Conservation (phyloP, 257 asterid species). For the Penstemon newberryi region DNA sequence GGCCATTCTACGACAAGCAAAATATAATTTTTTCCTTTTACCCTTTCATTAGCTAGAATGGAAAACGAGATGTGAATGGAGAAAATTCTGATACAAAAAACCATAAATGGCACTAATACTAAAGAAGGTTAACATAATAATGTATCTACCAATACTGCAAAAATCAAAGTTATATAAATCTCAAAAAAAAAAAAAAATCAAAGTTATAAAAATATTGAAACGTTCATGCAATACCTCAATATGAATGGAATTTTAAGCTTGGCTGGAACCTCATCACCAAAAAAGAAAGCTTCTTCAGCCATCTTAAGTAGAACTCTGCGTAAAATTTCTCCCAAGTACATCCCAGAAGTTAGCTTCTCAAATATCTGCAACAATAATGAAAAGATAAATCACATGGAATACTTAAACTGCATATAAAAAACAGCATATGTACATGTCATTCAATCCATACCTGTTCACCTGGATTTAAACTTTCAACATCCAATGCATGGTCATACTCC, state of each 20-base stretch:
- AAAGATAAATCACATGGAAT: background rate
- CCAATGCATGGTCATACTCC: conserved; percentile 67
- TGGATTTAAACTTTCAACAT: conserved; percentile 78
- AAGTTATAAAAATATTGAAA: background rate
- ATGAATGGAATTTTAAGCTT: conserved; percentile 61
- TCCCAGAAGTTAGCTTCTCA: conserved; percentile 88
- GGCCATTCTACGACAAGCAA: too few species aligned
- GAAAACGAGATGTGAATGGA: too few species aligned
- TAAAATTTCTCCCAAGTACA: conserved; percentile 89
- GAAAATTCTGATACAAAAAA: too few species aligned
- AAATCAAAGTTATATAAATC: too few species aligned
- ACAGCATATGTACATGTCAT: conserved; percentile 3
- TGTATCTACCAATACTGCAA: background rate
- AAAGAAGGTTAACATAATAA: background rate
- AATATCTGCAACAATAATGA: conserved; percentile 51
- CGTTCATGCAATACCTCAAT: conserved; percentile 51
- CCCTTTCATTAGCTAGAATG: too few species aligned
- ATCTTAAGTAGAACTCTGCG: conserved; percentile 68
- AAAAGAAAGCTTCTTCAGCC: conserved; percentile 77
- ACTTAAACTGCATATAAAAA: background rate
- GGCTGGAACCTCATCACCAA: conserved; percentile 84
- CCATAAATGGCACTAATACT: too few species aligned
- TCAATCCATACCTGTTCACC: conserved; percentile 68
- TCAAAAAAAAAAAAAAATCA: background rate
- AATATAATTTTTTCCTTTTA: too few species aligned